Conservation (phyloP, 2,329 filamentous ascomycete species). For the Clarireedia sp. region DNA sequence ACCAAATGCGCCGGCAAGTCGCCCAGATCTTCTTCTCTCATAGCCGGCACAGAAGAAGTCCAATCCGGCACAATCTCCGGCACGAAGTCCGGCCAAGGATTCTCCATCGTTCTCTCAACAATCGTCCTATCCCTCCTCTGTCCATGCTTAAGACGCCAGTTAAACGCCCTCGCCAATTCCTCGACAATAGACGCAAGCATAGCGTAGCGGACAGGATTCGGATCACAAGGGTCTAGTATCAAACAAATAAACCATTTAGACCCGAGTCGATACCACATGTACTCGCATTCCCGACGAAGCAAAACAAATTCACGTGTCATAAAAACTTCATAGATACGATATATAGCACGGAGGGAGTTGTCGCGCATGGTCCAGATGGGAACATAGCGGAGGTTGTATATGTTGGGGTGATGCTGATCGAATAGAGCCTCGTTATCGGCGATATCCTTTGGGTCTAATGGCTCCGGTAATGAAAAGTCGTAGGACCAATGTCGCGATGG, state of each 20-base stretch:
- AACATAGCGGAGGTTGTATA: constrained; percentile 24
- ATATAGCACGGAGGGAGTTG: constrained; percentile 26
- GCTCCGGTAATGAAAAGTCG: constrained; percentile 5
- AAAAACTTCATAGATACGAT: constrained; percentile 25
- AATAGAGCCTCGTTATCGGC: constrained; percentile 6
- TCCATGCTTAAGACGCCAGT: constrained; percentile 23
- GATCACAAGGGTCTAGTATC: constrained; percentile 25
- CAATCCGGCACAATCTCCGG: constrained; percentile 6
- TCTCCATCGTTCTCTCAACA: constrained; percentile 6
- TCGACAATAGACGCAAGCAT: constrained; percentile 25
- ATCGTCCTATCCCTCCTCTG: constrained; percentile 17
- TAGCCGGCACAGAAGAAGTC: constrained; percentile 3
- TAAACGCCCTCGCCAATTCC: constrained; percentile 24
- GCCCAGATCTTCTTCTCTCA: neutral
- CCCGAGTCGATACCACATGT: constrained; percentile 24
- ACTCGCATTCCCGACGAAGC: constrained; percentile 16
- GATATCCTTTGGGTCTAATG: constrained; percentile 8
- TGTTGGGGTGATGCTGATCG: constrained; percentile 6
- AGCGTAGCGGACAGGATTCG: constrained; percentile 26
- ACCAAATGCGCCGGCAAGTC: neutral
- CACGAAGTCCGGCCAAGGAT: neutral
- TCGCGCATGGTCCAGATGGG: constrained; percentile 26
- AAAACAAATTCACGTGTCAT: constrained; percentile 12
- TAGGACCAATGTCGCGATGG: constrained; percentile 7
- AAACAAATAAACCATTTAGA: constrained; percentile 18